Base-by-base conservation (phyloP, 306 rosid species). In the Cercis canadensis region DNA sequence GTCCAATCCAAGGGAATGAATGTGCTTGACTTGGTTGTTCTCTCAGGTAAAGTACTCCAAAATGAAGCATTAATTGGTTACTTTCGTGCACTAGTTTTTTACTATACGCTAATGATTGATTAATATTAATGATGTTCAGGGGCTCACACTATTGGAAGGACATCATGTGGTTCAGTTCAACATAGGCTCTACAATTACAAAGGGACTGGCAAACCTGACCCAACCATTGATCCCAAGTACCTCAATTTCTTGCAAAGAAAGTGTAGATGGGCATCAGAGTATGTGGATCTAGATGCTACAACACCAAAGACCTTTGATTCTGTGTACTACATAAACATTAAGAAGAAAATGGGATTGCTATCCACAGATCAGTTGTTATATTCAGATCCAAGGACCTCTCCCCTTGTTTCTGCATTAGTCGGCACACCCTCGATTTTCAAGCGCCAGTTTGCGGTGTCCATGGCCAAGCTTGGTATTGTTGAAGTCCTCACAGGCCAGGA, bases 91-190 rank as follows among this genome's bases (percentile, higher is more conserved):
- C 29, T 24, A 24, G 3, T 24, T 24, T 24, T 24, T 24, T 24
- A 24, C 3, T 24, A 24, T 24, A 24, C 1, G 3, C 2, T 24
- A 24, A 24, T 24, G 29, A 24, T 1, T 24, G 29, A 24, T 24
- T 24, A 3, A 24, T 24, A 1, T 24, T 24, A 24, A 19, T 11
- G 46, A 13, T 72, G 19, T 49, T 62, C 8, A 90, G 97, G 97
- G 33, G 93, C 98, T 19, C 98, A 90, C 67, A 93, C 96, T n/a
- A 87, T 87, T 55, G 97, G 98, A 65, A 87, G 93, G 58, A 62
- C 86, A 5, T 76, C 93, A 3, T 93, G 98, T 45, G 97, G 80
- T 1, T 67, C 79, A 12, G 60, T 93, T 53, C 98, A 94, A 61
- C 1, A 89, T 37, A 65, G 92, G 67, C 72, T 94, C 12, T 92